Evolutionary conservation across 2,329 filamentous ascomycete genomes (phyloP).

Genomic region (Arthrobotrys iridis): DNA sequence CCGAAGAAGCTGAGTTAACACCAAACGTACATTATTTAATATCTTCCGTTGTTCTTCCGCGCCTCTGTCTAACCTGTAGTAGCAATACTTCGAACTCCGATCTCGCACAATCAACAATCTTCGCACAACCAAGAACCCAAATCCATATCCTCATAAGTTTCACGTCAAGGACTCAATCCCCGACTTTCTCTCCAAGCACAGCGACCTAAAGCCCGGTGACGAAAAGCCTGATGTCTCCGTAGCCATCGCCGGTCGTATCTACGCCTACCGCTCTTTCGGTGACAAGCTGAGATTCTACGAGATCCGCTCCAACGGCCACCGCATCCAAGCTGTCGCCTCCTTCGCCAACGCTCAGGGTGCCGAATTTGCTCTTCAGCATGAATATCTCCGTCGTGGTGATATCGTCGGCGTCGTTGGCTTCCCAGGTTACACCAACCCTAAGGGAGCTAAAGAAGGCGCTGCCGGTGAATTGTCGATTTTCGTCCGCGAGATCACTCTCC

Average conservation of each 20-base stretch:
- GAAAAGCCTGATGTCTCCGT: conserved; percentile 78
- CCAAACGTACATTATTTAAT: conserved; percentile 71
- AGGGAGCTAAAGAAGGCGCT: conserved; percentile 75
- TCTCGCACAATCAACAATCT: conserved; percentile 82
- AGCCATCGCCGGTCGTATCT: conserved; percentile 84
- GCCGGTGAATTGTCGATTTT: conserved; percentile 90
- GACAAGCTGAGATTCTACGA: conserved; percentile 93
- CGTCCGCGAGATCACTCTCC: conserved; percentile 82
- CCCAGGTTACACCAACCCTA: conserved; percentile 85
- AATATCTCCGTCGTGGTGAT: conserved; percentile 87
- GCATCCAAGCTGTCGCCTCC: conserved; percentile 93
- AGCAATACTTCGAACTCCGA: conserved; percentile 97
- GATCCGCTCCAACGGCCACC: conserved; percentile 76
- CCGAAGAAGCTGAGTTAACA: conserved; percentile 77
- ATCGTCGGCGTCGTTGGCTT: conserved; percentile 88
- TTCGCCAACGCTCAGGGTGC: conserved; percentile 75
- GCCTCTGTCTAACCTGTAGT: conserved; percentile 8
- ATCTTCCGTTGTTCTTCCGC: not conserved
- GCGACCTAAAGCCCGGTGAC: conserved; percentile 87
- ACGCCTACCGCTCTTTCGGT: conserved; percentile 83
- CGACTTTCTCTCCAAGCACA: conserved; percentile 81
- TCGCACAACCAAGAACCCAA: conserved; percentile 75
- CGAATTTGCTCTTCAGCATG: conserved; percentile 87
- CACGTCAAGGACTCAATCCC: conserved; percentile 82
- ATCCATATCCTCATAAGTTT: conserved; percentile 96